Percentiles rank a stretch among this genome's conserved stretches.
Conservation (phyloP, 495 filamentous ascomycete genomes). For the Aspergillus ellipticus region DNA sequence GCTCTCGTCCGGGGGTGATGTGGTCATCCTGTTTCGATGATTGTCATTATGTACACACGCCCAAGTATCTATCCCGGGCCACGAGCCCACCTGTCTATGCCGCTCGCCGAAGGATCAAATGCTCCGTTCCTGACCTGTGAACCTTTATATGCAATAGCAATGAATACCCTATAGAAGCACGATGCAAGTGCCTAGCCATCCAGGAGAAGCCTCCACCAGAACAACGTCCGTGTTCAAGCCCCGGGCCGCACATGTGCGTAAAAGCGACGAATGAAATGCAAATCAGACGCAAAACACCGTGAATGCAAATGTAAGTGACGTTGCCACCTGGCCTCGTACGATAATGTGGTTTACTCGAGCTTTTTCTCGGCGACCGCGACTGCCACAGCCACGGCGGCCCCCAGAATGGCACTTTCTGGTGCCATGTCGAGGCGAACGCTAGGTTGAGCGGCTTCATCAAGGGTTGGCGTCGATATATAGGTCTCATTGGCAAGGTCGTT, state of each 20-base stretch:
- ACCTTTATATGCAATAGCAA: conserved; percentile 20
- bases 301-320: conserved; percentile 13
- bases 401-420: conserved; percentile 51
- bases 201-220: background rate
- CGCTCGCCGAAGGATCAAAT: conserved; percentile 14
- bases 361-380: conserved; percentile 38
- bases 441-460: conserved; percentile 17
- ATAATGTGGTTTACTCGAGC: conserved; percentile 1
- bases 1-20: background rate
- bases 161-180: background rate
- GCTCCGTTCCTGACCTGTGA: conserved; percentile 5
- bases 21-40: conserved; percentile 2
- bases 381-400: conserved; percentile 55
- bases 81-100: conserved; percentile 13
- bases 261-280: background rate
- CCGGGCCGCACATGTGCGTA: background rate
- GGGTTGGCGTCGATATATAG: conserved; percentile 8
- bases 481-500: conserved; percentile 39
- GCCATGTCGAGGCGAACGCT: conserved; percentile 46
- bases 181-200: background rate
- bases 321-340: background rate
- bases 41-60: conserved; percentile 27
- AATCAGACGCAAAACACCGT: conserved; percentile 12
- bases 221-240: background rate
- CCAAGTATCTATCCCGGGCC: conserved; percentile 12